A percentile compares a stretch with the other conserved stretches of the same genome.
Evolutionary conservation across 805 yeast genomes (phyloP).

Genomic region (Yamadazyma sp.): DNA sequence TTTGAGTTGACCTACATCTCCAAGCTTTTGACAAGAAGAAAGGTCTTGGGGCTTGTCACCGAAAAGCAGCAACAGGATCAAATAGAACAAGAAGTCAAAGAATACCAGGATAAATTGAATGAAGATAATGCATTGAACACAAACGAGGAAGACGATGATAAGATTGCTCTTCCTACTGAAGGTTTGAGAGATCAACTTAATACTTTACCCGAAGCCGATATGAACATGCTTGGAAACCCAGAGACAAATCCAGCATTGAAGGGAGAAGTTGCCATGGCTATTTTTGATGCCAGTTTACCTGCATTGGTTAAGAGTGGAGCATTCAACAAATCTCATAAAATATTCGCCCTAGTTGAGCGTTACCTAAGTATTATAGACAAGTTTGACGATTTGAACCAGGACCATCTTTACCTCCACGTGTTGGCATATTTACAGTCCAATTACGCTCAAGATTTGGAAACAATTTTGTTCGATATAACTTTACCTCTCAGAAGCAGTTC

Average conservation of each 20-base stretch:
- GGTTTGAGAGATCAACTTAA: conserved; percentile 62
- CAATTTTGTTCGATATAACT: conserved; percentile 55
- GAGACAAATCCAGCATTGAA: conserved; percentile 73
- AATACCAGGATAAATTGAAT: conserved; percentile 32
- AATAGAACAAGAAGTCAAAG: conserved; percentile 41
- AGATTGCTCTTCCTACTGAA: conserved; percentile 52
- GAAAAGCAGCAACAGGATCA: conserved; percentile 65
- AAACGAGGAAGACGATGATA: conserved; percentile 34
- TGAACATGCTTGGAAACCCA: conserved; percentile 81
- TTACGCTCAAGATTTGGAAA: conserved; percentile 39
- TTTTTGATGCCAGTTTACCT: conserved; percentile 38
- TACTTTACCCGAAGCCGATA: conserved; percentile 81
- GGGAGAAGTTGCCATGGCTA: conserved; percentile 48
- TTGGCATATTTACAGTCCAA: conserved; percentile 49
- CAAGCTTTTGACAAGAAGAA: conserved; percentile 78
- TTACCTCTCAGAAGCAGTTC: conserved; percentile 61
- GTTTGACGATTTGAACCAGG: conserved; percentile 68
- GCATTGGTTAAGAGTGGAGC: conserved; percentile 21
- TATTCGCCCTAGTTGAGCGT: conserved; percentile 37
- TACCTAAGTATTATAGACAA: conserved; percentile 63
- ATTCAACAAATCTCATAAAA: conserved; percentile 22
- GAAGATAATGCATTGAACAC: conserved; percentile 21
- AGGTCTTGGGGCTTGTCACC: conserved; percentile 73
- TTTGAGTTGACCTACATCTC: conserved; percentile 86
- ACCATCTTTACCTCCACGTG: conserved; percentile 64